Percentiles rank a stretch among this genome's conserved stretches.
These are phyloP conservation scores for Wickerhamomyces chaumierensis DNA, from an alignment of 805 yeast genomes.

Conservation along the genomic window DNA sequence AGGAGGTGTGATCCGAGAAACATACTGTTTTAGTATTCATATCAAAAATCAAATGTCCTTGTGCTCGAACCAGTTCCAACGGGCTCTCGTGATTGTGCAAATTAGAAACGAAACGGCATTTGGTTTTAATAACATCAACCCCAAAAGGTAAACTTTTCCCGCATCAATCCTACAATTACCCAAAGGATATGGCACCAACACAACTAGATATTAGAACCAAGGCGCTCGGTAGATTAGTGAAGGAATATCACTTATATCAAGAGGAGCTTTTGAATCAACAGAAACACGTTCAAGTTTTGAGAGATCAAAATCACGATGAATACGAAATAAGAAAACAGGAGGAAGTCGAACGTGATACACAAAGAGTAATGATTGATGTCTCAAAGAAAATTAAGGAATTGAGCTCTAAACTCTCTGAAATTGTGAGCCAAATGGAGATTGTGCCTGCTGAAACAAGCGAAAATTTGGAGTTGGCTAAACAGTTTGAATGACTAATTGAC, in stretches of 20 bases:
- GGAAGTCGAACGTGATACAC: conserved; percentile 44
- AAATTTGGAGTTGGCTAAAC: conserved; percentile 17
- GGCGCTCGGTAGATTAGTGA: conserved; percentile 57
- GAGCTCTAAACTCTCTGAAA: conserved; percentile 26
- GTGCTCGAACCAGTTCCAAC: no score
- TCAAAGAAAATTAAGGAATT: conserved; percentile 30
- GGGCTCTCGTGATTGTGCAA: no score
- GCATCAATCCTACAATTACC: no score
- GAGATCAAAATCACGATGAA: conserved; percentile 37
- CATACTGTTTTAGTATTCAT: no score
- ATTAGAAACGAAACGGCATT: no score
- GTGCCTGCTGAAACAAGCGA: conserved; percentile 24
- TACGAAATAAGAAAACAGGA: conserved; percentile 51
- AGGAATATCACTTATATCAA: conserved; percentile 53
- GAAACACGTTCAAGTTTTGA: conserved; percentile 34
- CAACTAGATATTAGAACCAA: conserved; percentile 58
- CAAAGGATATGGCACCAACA: conserved; percentile 49
- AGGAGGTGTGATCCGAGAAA: no score
- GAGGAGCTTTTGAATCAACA: conserved; percentile 48
- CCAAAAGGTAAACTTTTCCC: no score
- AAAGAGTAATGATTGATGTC: conserved; percentile 38
- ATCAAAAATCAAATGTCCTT: no score
- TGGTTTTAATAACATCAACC: no score
- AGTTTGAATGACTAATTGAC: conserved; percentile 14
- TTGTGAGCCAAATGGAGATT: conserved; percentile 17